These are phyloP conservation scores for Termitomyces sp. DNA, from an alignment of 768 basidiomycete species.

Conservation along the genomic window DNA sequence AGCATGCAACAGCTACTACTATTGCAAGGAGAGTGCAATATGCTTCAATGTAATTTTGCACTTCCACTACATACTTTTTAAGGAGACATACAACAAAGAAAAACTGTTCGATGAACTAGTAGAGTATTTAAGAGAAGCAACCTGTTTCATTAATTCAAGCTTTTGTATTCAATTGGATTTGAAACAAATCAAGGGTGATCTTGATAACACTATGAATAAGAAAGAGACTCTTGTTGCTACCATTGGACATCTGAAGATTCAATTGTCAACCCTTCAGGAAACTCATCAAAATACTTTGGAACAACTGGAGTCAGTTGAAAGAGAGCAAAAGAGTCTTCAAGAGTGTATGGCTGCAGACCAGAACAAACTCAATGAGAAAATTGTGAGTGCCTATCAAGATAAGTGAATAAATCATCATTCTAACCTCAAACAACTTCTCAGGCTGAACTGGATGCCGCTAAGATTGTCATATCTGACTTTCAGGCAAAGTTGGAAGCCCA, in stretches of 20 bases:
- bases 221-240: neutral
- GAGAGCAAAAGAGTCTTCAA: neutral
- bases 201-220: neutral
- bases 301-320: neutral
- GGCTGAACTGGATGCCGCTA: no score
- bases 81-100: no score
- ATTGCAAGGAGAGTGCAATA: neutral
- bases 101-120: no score
- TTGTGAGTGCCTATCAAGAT: neutral
- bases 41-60: no score
- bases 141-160: no score
- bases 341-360: neutral
- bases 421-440: no score
- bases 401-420: neutral
- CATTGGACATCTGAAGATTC: neutral
- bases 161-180: neutral
- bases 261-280: neutral
- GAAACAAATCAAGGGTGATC: neutral
- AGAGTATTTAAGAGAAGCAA: no score
- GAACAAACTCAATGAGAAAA: neutral
- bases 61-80: no score
- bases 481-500: no score
- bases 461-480: no score
- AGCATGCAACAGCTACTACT: neutral
- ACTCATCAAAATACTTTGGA: neutral